These are phyloP conservation scores for Backusella circina DNA, from an alignment of 192 early-diverging fungal genomes.

Conservation along the genomic window DNA sequence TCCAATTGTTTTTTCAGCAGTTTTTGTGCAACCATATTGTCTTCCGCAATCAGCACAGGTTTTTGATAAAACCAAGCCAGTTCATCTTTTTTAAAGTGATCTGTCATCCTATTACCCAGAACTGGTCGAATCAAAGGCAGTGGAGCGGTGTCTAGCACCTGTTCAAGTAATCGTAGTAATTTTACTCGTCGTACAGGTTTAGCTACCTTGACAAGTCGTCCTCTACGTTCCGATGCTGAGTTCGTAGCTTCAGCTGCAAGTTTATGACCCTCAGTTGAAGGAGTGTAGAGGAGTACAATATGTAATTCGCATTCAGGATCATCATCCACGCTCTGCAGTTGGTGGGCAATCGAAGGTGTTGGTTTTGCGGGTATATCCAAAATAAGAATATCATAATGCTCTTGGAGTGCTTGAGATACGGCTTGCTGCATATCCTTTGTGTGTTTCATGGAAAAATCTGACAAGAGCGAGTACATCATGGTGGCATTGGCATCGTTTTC, in stretches of 20 bases:
- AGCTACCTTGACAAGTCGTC: slow-evolving; percentile 33
- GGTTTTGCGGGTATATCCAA: slow-evolving; percentile 22
- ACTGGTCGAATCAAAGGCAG: slow-evolving; percentile 23
- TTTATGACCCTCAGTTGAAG: slow-evolving; percentile 23
- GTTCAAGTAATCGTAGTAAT: slow-evolving; percentile 37
- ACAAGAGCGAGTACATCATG: slow-evolving; percentile 21
- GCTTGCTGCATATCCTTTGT: slow-evolving; percentile 20
- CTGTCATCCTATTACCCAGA: slow-evolving; percentile 26
- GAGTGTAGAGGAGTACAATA: slow-evolving; percentile 24
- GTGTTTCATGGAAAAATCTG: slow-evolving; percentile 15
- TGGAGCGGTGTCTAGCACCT: slow-evolving; percentile 25
- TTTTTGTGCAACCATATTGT: slow-evolving; percentile 44
- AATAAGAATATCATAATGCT: slow-evolving; percentile 17
- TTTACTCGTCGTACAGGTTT: slow-evolving; percentile 43
- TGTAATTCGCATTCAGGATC: slow-evolving; percentile 22
- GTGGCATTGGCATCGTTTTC: slow-evolving; percentile 13
- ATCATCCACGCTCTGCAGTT: slow-evolving; percentile 21
- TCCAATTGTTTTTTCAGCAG: slow-evolving; percentile 38
- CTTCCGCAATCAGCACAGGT: slow-evolving; percentile 49
- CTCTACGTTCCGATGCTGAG: slow-evolving; percentile 11
- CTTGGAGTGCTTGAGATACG: slow-evolving; percentile 13
- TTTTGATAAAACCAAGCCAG: slow-evolving; percentile 31
- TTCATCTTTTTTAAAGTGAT: slow-evolving; percentile 37
- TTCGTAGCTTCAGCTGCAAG: slow-evolving; percentile 21
- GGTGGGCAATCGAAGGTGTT: slow-evolving; percentile 11